Conservation (phyloP, 805 yeast genomes). For the Sungouiozyma ichnusensis region DNA sequence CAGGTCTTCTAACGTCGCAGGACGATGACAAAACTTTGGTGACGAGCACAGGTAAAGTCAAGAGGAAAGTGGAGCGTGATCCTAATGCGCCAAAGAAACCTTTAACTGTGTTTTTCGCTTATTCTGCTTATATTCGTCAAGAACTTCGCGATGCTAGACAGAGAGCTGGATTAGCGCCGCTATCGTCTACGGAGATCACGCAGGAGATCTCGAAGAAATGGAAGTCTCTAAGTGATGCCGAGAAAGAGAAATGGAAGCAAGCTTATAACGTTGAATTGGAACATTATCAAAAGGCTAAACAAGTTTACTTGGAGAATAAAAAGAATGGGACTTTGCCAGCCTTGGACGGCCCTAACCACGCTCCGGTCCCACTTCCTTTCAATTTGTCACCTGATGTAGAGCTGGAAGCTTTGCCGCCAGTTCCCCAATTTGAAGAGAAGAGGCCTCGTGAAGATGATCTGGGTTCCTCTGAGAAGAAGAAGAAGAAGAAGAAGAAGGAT, state of each 20-base stretch:
- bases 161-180: constrained; percentile 46
- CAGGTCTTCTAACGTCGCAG: constrained; percentile 25
- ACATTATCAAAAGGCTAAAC: constrained; percentile 37
- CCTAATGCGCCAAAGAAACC: constrained; percentile 97
- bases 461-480: constrained; percentile 31
- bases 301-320: constrained; percentile 37
- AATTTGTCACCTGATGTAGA: constrained; percentile 18
- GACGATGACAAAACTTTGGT: constrained; percentile 26
- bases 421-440: constrained; percentile 26
- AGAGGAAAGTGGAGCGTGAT: constrained; percentile 52
- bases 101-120: constrained; percentile 73
- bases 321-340: constrained; percentile 30
- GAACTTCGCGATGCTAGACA: constrained; percentile 59
- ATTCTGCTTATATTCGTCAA: constrained; percentile 64
- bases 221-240: constrained; percentile 60
- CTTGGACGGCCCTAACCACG: constrained; percentile 27
- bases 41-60: constrained; percentile 23
- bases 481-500: constrained; percentile 45
- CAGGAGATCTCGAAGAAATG: constrained; percentile 70
- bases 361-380: constrained; percentile 34
- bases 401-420: constrained; percentile 4
- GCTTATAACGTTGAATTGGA: constrained; percentile 36
- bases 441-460: constrained; percentile 29
- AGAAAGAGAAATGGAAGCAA: constrained; percentile 63
- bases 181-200: constrained; percentile 68